Evolutionary conservation across 306 rosid species (phyloP), one percentile per base, ranked within the genome.

Genomic region (Begonia masoniana): DNA sequence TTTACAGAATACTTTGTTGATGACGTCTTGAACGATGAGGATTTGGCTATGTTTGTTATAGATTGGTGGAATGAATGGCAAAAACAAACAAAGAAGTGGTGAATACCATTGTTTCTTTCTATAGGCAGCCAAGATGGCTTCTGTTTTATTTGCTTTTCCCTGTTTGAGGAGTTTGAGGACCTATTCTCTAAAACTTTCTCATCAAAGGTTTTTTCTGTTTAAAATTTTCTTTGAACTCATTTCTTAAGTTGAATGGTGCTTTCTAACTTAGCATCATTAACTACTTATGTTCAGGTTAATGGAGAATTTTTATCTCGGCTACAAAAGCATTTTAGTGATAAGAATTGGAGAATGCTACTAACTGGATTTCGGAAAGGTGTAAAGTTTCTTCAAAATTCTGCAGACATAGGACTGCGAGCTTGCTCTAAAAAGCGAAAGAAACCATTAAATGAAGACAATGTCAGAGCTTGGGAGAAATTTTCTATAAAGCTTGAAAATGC

Each of bases 1-100:
- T 91, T 85, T 79, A 85, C 94, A 0, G 96, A 91, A 67, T 85
- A 76, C 67, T 91, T 72, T 71, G 88, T 91, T 43, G 97, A 91
- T 75, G 97, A 85, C 54, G 79, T 91, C 51, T 53, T 83, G 55
- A 85, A 85, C 52, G 79, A 76, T 52, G 82, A 78, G 13, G 97
- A 85, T 75, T 71, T 91, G 52, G 58, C 75, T 58, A 69, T 75
- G 35, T 83, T 91, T 73, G 64, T 85, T 57, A 61, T 58, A 71
- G 72, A 55, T 77, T 72, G 64, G 60, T 85, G 57, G 57, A 65
- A 61, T 14, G 77, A 64, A 64, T 53, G 57, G 65, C 59, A 64
- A 64, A 69, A 59, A 57, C 57, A 48, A 64, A 66, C 60, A 48
- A 47, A 9, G 70, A 73, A 17, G 19, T 74, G 19, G 88, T 83